Base-by-base conservation (phyloP, 345 rosid genomes). In the Gossypium rotundifolium region DNA sequence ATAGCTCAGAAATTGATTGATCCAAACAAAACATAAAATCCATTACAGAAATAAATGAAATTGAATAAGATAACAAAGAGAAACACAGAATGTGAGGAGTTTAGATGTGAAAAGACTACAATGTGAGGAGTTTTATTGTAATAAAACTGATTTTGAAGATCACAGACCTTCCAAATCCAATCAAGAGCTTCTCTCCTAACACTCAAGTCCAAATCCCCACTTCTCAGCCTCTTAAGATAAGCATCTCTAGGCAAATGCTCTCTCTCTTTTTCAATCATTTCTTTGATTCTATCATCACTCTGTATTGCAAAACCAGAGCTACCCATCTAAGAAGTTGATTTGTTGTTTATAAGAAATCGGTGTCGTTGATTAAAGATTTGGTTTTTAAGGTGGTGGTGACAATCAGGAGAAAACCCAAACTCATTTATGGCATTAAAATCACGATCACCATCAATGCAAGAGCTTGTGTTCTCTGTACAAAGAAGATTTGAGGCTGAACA, bases 131-230 rank as follows among this genome's bases (percentile, higher is more conserved):
- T 67, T 66, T 48, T 23, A 11, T 72, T 22, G 16, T 25, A 60
- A 70, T 18, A 46, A 69, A 46, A 48, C n/a, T 2, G 22, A 58
- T 27, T 7, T 7, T 14, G 16, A 23, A 46, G 52, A 49, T 33
- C 40, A 73, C 72, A 75, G 48, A 87, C 96, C 93, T 89, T 89
- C 75, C 57, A 79, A 81, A 91, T 87, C 96, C 96, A 91, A 73
- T 87, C 78, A 67, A 87, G 79, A 82, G 90, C 90, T 73, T 86
- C 84, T 70, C 80, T 85, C 77, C 85, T 85, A 48, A 70, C 80
- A 70, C 77, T 82, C 84, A 84, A 75, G 73, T 85, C 89, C 81
- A 83, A 81, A 76, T 85, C 90, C 68, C 92, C 90, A 77, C 74
- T 77, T 48, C 79, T 78, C 27, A 91, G 80, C 79, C 89, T 86